Conservation (phyloP, 1,284 basidiomycete genomes). For the Sanghuangporus sanghuang region DNA sequence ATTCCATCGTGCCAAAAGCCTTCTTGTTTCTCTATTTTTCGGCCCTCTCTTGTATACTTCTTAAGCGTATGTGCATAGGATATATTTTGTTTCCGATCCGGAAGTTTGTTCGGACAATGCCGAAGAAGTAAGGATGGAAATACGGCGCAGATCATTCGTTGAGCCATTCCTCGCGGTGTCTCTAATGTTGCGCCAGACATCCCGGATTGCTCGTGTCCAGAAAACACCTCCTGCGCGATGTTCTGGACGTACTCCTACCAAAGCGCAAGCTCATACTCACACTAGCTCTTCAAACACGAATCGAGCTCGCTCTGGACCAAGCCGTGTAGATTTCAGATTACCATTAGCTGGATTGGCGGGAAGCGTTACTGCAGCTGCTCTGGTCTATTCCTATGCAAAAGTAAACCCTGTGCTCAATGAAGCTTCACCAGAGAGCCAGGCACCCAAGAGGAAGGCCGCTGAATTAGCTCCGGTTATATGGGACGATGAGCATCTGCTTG, state of each 20-base stretch:
- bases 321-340: not conserved
- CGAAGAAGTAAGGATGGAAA: not conserved
- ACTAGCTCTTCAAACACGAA: not conserved
- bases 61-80: not conserved
- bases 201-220: not conserved
- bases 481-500: conserved; percentile 27
- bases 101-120: not conserved
- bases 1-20: too few relatives aligned
- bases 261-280: not conserved
- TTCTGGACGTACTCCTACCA: not conserved
- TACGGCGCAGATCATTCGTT: not conserved
- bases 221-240: not conserved
- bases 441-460: not conserved
- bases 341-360: conserved; percentile 1
- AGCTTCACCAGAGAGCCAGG: not conserved
- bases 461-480: not conserved
- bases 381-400: conserved; percentile 4
- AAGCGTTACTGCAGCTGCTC: not conserved
- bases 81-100: not conserved
- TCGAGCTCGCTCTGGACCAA: not conserved
- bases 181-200: conserved; percentile 1
- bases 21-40: too few relatives aligned
- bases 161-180: not conserved
- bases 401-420: conserved; percentile 2
- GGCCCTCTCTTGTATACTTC: too few relatives aligned